Evolutionary conservation across 2,329 filamentous ascomycete genomes (phyloP).

Genomic region (Calonectria multiphialidica): DNA sequence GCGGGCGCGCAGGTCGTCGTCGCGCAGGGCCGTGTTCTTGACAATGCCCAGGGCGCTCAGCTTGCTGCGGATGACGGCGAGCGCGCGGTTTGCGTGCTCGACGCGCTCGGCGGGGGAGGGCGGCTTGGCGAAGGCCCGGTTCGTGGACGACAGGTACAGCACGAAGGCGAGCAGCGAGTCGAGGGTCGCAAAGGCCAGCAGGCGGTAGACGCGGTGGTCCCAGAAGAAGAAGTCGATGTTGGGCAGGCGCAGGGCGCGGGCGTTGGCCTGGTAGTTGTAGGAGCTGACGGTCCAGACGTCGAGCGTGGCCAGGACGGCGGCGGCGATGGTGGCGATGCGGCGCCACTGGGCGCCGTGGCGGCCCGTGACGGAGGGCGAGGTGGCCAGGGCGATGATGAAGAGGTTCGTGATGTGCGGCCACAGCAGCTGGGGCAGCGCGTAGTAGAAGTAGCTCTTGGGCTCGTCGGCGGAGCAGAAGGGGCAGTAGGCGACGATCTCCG

Average conservation of each 20-base stretch:
- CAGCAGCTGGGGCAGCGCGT: constrained; percentile 80
- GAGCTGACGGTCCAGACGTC: constrained; percentile 76
- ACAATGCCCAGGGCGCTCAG: constrained; percentile 80
- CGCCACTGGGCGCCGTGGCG: constrained; percentile 77
- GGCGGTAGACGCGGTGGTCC: constrained; percentile 73
- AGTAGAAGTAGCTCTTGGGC: constrained; percentile 79
- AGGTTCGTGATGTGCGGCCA: constrained; percentile 87
- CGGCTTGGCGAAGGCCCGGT: constrained; percentile 78
- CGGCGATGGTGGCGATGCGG: constrained; percentile 73
- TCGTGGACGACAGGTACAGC: constrained; percentile 83
- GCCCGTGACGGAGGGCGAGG: constrained; percentile 75
- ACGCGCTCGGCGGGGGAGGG: constrained; percentile 75
- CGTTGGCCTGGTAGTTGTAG: constrained; percentile 76
- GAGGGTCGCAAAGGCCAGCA: constrained; percentile 71
- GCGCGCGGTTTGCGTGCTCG: constrained; percentile 65
- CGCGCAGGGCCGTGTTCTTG: constrained; percentile 82
- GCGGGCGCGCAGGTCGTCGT: constrained; percentile 75
- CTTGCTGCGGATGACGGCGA: constrained; percentile 74
- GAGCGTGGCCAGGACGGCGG: constrained; percentile 66
- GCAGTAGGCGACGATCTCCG: constrained; percentile 78
- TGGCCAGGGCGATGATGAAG: constrained; percentile 77
- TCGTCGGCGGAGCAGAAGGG: constrained; percentile 85
- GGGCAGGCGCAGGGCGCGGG: constrained; percentile 68
- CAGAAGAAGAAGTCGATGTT: constrained; percentile 81
- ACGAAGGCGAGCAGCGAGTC: constrained; percentile 73